These are phyloP conservation scores for Endotrypanum monterogeii DNA, from an alignment of 208 protist species.

Conservation along the genomic window DNA sequence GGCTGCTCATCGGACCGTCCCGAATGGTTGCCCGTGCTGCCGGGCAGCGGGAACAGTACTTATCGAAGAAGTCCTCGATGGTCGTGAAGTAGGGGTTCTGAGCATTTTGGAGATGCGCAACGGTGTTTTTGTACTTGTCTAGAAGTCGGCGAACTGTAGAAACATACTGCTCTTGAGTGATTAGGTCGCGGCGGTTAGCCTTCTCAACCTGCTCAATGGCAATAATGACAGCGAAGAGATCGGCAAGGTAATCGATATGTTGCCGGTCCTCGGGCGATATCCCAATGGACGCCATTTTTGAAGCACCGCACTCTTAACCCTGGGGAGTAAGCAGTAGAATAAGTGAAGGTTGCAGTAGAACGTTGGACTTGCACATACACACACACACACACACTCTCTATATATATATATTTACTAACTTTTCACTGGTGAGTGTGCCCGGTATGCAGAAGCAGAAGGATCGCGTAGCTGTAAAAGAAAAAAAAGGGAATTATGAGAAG, in stretches of 20 bases:
- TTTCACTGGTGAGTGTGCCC: neutral
- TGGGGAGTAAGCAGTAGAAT: too few species aligned
- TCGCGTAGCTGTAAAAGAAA: neutral
- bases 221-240: slow-evolving; percentile 94
- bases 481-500: neutral
- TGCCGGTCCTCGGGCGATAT: slow-evolving; percentile 74
- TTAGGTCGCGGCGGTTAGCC: slow-evolving; percentile 91
- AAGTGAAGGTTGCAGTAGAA: neutral
- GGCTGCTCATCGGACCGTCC: slow-evolving; percentile 44
- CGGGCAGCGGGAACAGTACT: slow-evolving; percentile 80
- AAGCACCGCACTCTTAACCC: too few species aligned
- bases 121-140: slow-evolving; percentile 95
- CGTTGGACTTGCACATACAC: neutral
- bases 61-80: slow-evolving; percentile 92
- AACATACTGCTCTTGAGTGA: slow-evolving; percentile 89
- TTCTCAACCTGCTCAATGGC: slow-evolving; percentile 96
- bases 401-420: neutral
- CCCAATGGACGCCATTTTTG: slow-evolving; percentile 24
- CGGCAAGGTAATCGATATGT: slow-evolving; percentile 93
- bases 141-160: slow-evolving; percentile 88
- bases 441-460: neutral
- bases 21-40: slow-evolving; percentile 67
- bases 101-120: slow-evolving; percentile 63
- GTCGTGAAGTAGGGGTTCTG: slow-evolving; percentile 80
- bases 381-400: neutral